These are phyloP conservation scores for Mallotus nudiflorus DNA, from an alignment of 345 rosid genomes.

Conservation along the genomic window DNA sequence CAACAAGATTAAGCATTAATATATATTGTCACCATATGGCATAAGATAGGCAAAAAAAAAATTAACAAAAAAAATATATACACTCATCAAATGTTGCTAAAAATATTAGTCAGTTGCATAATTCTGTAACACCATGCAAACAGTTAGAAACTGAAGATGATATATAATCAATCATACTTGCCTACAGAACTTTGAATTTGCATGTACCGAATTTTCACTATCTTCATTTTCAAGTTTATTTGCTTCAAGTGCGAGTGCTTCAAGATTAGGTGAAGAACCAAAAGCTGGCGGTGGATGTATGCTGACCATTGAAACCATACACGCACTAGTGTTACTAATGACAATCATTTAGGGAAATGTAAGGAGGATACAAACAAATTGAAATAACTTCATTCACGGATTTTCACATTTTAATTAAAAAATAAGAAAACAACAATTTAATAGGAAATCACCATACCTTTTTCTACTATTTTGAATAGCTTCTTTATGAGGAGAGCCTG, in stretches of 20 bases:
- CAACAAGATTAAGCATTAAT: slow-evolving; percentile 21
- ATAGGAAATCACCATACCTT: slow-evolving; percentile 45
- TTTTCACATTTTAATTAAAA: not conserved
- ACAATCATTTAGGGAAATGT: slow-evolving; percentile 1
- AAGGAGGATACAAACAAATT: not conserved
- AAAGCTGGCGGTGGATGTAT: slow-evolving; percentile 97
- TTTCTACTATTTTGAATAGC: slow-evolving; percentile 38
- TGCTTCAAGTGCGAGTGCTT: slow-evolving; percentile 79
- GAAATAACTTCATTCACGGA: not conserved
- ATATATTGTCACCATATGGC: not conserved
- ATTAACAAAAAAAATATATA: not conserved
- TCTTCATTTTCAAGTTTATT: slow-evolving; percentile 47
- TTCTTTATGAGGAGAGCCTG: slow-evolving; percentile 31
- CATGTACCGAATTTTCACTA: slow-evolving; percentile 74
- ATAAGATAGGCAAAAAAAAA: not conserved
- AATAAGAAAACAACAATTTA: not conserved
- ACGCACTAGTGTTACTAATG: slow-evolving; percentile 22
- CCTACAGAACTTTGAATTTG: slow-evolving; percentile 67
- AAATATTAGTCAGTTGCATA: not conserved
- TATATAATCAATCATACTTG: slow-evolving; percentile 24
- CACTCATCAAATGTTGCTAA: not conserved
- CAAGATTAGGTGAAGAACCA: slow-evolving; percentile 94
- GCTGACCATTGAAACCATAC: slow-evolving; percentile 52
- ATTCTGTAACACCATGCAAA: not conserved
- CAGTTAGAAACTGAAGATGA: not conserved